phyloP scores from a whole-genome alignment of 164 flowering plant genomes.

The Vitis amurensis region DNA sequence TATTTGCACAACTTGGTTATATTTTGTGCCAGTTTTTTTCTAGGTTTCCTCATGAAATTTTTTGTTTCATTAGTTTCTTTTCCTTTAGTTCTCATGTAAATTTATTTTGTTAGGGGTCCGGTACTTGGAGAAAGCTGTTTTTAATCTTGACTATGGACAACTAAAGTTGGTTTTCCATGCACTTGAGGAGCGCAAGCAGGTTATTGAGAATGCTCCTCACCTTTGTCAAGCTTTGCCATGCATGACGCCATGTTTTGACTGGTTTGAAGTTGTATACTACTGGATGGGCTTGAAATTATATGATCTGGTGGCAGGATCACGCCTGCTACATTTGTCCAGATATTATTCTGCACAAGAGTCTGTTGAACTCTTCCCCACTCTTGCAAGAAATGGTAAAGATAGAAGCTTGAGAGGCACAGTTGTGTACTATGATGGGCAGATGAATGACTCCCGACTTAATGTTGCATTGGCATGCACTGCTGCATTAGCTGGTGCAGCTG shows the following conservation, averaged over 20 bases:
- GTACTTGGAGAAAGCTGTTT: conserved; percentile 96
- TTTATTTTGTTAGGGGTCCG: conserved; percentile 67
- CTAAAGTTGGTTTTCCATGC: conserved; percentile 97
- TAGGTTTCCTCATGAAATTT: background rate
- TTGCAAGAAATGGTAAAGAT: conserved; percentile 68
- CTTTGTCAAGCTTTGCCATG: conserved; percentile 96
- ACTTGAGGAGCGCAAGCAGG: conserved; percentile 95
- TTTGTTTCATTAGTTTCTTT: background rate
- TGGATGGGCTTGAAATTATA: conserved; percentile 95
- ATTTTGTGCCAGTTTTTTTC: too few species aligned
- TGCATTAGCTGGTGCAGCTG: conserved; percentile 95
- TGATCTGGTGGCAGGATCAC: conserved; percentile 88
- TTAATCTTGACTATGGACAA: conserved; percentile 94
- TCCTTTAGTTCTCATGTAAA: background rate
- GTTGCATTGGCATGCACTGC: conserved; percentile 94
- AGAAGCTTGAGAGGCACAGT: conserved; percentile 86
- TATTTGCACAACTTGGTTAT: too few species aligned
- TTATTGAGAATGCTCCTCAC: conserved; percentile 96
- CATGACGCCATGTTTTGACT: conserved; percentile 97
- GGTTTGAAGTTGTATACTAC: conserved; percentile 92
- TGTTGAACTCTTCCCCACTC: conserved; percentile 91
- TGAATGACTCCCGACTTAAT: conserved; percentile 96
- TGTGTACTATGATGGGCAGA: conserved; percentile 98
- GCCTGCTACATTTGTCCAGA: conserved; percentile 82
- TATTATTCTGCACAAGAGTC: conserved; percentile 93